Base-by-base conservation (phyloP, 805 yeast genomes). In the Monosporozyma aerobia region DNA sequence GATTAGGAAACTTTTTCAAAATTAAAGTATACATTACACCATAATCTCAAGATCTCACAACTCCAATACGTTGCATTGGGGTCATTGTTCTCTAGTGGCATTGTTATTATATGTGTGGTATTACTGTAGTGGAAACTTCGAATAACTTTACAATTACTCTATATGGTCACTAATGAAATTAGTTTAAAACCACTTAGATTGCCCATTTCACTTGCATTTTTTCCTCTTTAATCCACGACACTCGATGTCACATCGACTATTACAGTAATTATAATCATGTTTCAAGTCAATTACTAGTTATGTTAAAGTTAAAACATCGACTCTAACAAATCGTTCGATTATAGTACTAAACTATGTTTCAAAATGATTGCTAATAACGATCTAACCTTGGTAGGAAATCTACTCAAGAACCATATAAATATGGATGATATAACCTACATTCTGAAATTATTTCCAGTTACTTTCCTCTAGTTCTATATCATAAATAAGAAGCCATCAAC, bases 1-100 rank as follows among this genome's bases (percentile, higher is more conserved):
- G 23, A 47, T 40, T 47, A 47, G 53, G 53, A 46, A 51, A 25
- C 29, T 35, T 30, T 29, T 22, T 25, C 13, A n/a, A 43, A 19
- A 22, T 10, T 11, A 10, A 43, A 43, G 29, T 22, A n/a, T 13
- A 43, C 23, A 22, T 23, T 43, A 43, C 29, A 43, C 30, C 23
- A 43, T 19, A 8, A 19, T 16, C 11, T 16, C 5, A 39, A 39
- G 25, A 39, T 8, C 23, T 4, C 23, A 11, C 25, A 39, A 19
- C 43, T 19, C 43, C 25, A 39, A 7, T 5, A 19, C 11, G 8
- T 39, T 8, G 19, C 43, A 39, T 37, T 37, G 16, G 16, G 16
- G 16, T 22, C 22, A 39, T 19, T 39, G 25, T 16, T 39, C 19
- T 16, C 3, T 16, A 14, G 5, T 11, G 5, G n/a, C 10, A 19